These are phyloP conservation scores for Hemileccinum rubropunctum DNA, from an alignment of 768 basidiomycete species.

Conservation along the genomic window DNA sequence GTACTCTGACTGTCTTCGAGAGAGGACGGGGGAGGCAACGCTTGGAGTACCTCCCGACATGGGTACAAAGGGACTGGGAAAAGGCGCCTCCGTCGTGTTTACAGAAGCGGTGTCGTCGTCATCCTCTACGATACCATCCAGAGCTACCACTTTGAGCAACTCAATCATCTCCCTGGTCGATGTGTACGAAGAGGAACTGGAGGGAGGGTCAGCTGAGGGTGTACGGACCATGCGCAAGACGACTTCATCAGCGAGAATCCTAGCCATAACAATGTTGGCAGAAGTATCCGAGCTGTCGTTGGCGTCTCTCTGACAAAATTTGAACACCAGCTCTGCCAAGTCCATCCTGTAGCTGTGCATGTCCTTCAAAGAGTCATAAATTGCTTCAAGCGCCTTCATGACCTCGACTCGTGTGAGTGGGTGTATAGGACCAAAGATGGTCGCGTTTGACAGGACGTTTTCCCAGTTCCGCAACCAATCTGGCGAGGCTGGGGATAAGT, in stretches of 20 bases:
- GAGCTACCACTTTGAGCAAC: slow-evolving; percentile 41
- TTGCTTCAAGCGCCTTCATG: slow-evolving; percentile 53
- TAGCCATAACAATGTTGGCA: slow-evolving; percentile 43
- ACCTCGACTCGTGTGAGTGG: slow-evolving; percentile 55
- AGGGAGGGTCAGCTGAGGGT: slow-evolving; percentile 9
- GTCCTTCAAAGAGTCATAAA: slow-evolving; percentile 67
- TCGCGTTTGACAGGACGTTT: slow-evolving; percentile 49
- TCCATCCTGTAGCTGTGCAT: slow-evolving; percentile 61
- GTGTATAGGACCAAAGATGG: slow-evolving; percentile 40
- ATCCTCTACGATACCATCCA: slow-evolving; percentile 34
- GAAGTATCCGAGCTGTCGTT: slow-evolving; percentile 27
- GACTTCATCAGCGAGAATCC: slow-evolving; percentile 66
- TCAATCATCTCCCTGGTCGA: slow-evolving; percentile 34
- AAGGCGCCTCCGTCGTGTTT: slow-evolving; percentile 39
- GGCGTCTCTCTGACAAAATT: slow-evolving; percentile 42
- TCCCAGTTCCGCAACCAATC: slow-evolving; percentile 73
- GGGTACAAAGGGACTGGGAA: slow-evolving; percentile 30
- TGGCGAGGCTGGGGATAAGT: slow-evolving; percentile 67
- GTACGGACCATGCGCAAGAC: slow-evolving; percentile 46
- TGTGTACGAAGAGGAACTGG: slow-evolving; percentile 18
- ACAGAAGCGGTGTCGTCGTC: slow-evolving; percentile 43
- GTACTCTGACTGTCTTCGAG: slow-evolving; percentile 59
- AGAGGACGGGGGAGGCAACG: slow-evolving; percentile 50
- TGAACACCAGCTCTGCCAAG: slow-evolving; percentile 53
- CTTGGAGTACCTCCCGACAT: slow-evolving; percentile 32